Conservation (phyloP, 208 protist genomes). For the Leishmania amazonensis region DNA sequence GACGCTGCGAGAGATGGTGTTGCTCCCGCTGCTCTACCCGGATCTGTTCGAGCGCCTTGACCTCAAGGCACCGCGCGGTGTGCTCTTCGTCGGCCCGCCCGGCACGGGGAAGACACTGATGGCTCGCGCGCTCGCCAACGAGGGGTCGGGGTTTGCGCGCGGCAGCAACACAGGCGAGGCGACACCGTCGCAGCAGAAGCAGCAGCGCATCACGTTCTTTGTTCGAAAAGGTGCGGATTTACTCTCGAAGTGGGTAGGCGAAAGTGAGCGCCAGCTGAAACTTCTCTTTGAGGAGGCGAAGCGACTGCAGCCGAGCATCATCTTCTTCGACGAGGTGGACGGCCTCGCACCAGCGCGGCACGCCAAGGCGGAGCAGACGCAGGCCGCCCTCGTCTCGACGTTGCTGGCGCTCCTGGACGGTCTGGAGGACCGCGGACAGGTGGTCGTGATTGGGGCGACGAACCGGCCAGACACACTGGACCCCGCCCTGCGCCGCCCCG, state of each 20-base stretch:
- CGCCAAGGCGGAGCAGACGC: conserved; percentile 79
- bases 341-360: conserved; percentile 91
- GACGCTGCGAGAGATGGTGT: conserved; percentile 78
- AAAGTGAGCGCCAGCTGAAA: conserved; percentile 97
- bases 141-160: conserved; percentile 88
- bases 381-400: conserved; percentile 85
- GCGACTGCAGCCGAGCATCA: conserved; percentile 95
- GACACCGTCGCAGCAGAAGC: conserved; percentile 18
- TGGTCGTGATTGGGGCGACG: conserved; percentile 96
- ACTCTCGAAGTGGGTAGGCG: conserved; percentile 98
- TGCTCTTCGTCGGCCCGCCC: conserved; percentile 99
- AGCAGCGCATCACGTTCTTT: conserved; percentile 95
- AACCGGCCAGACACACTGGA: conserved; percentile 97
- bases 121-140: conserved; percentile 99
- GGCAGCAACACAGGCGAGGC: not conserved
- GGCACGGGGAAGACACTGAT: conserved; percentile 99
- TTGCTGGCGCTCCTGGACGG: conserved; percentile 97
- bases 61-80: conserved; percentile 93
- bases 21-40: conserved; percentile 82
- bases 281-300: conserved; percentile 97
- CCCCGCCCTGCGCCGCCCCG: conserved; percentile 94
- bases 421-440: conserved; percentile 89
- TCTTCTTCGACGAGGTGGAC: conserved; percentile 99
- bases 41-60: conserved; percentile 58
- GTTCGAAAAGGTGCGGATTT: conserved; percentile 97